Evolutionary conservation across 1,139 yeast species (phyloP), one percentile per base, ranked within the genome.

Genomic region (Casaregolazyma suthepensis): DNA sequence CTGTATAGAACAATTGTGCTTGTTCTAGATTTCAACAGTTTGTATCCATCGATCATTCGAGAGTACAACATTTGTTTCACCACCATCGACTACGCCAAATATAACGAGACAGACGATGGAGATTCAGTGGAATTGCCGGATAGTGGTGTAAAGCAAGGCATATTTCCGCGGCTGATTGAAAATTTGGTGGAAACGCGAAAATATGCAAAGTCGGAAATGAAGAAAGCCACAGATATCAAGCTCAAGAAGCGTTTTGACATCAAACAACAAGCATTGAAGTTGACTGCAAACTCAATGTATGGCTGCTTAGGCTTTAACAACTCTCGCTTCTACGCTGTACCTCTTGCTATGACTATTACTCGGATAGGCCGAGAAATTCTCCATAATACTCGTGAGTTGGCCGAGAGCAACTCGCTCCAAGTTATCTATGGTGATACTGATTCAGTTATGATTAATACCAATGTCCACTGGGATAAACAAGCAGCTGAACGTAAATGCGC

Each of bases 391-490:
- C 82, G 96, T 68, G 95, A 87, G 64, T 75, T 94, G 57, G 99
- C 98, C 0, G 98, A 91, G 68, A 79, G 85, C 56, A 75, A 85
- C 62, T 87, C 87, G 0, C 76, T 93, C 56, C 77, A 89, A 56
- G 99, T 94, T 51, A 89, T 94, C 18, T 94, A 94, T 66, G 99
- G 99, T 76, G 99, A 94, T 74, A 94, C 99, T 0, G 99, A 94
- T 75, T 94, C 99, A 38, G 98, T 94, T 53, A 94, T 94, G 99
- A 90, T 94, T 66, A 96, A 93, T 69, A 90, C 98, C 1, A 91
- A 91, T 46, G 85, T 82, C 46, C 20, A 43, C 22, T 49, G 52
- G 52, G 52, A 43, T 37, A 43, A 35, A 3, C 26, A 40, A n/a
- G 52, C 52, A 13, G 46, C 22, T 17, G 47, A 49, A 15, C 37